Base-by-base conservation (phyloP, 352 stramenopile species). In the Halophytophthora polymorphica region DNA sequence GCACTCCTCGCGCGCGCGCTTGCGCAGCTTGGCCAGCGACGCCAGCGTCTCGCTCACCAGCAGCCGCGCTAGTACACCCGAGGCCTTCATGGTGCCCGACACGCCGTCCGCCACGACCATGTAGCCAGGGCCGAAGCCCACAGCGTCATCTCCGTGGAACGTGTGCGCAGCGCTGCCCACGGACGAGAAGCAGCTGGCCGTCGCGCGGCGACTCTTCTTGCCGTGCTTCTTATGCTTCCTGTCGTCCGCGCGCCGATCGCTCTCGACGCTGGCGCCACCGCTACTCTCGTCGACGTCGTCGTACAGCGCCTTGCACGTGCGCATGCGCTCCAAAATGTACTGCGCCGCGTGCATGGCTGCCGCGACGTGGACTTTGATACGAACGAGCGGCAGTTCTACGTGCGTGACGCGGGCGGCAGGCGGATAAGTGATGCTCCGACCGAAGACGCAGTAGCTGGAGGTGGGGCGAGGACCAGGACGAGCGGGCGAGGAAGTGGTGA, bases 81-180 rank as follows among this genome's bases (percentile, higher is more conserved):
- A 92, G 2, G 82, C 77, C 59, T 95, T 95, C 59, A 86, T 83
- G 11, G 85, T 95, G 33, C 85, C 83, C 2, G 85, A 93, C 19
- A 95, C 85, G 44, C 85, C 85, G 64, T 95, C 85, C 2, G 82
- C 80, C 17, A 93, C 74, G 18, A 93, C 83, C 83, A 95, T 93
- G 66, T 89, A 95, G 36, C 76, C 66, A 2, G 82, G 80, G 0
- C 85, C 85, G 53, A 87, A 95, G n/a, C 82, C 85, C 18, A 93
- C 77, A 1, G 85, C 85, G 50, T 95, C 85, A 63, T 95, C 85
- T 33, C 83, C 85, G 45, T 93, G 83, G 63, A 90, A 95, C 50
- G 67, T 82, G 65, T 93, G 78, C 42, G 73, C 68, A 7, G 85
- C 82, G 42, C 73, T 89, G 35, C 74, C 78, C 2, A 95, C 80